Evolutionary conservation across 2,329 filamentous ascomycete species (phyloP), one percentile per base, ranked within the genome.

Genomic region (Fulvia fulva): DNA sequence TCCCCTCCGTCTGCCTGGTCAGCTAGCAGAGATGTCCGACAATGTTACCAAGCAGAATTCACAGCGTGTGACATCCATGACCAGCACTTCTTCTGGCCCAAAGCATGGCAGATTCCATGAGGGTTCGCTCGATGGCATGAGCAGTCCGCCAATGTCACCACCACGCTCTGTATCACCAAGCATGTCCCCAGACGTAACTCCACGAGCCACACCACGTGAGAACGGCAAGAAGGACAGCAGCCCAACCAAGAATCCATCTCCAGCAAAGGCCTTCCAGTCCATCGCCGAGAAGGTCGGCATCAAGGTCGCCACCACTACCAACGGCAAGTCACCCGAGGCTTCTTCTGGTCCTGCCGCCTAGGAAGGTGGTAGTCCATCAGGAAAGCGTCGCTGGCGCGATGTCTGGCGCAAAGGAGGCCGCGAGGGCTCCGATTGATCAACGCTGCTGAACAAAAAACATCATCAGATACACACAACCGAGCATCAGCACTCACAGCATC

Each of bases 271-370:
- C 51, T 75, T 79, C 50, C 77, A 78, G 66, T 72, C 75, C 44
- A 73, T 80, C 32, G 77, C 76, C 28, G 77, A 75, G 68, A 78
- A 75, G 61, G 75, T 78, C 56, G 75, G 75, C 30, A 73, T 72
- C 65, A 71, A 68, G 56, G 67, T 70, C 21, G 58, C 64, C 32
- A 61, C 61, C n/a, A 63, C 47, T 7, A 26, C 65, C 50, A 61
- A 50, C 22, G 41, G 37, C 21, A 58, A 65, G 53, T 49, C 47
- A n/a, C 57, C 37, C 32, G 59, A 61, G 34, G 60, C 55, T 46
- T 60, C 55, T 49, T 41, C 50, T 25, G 60, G 55, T 32, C 44
- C 55, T 19, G 45, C 32, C 43, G 19, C 41, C n/a, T 43, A 43
- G 23, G 37, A 51, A 41, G 46, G 30, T 41, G 30, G 44, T 30